These are phyloP conservation scores for Penicillium sp. DNA, from an alignment of 2,329 filamentous ascomycete species.

Conservation along the genomic window DNA sequence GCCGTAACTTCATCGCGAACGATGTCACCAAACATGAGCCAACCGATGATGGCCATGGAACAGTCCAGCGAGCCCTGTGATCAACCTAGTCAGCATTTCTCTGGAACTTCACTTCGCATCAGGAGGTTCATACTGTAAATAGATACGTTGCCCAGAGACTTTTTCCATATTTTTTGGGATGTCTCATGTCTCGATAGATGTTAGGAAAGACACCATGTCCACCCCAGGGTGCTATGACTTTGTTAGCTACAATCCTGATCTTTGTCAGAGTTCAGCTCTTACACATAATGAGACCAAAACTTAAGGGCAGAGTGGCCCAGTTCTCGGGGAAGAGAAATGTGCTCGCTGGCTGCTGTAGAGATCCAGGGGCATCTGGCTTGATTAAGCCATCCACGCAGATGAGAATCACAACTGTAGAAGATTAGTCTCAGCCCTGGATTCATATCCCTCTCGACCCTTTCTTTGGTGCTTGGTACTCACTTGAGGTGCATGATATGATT, in stretches of 20 bases:
- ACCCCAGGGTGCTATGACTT: slow-evolving; percentile 62
- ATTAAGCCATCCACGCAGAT: slow-evolving; percentile 83
- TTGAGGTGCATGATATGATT: slow-evolving; percentile 86
- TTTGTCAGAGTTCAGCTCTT: slow-evolving; percentile 20
- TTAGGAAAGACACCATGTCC: slow-evolving; percentile 81
- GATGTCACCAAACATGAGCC: slow-evolving; percentile 93
- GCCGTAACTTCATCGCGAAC: slow-evolving; percentile 87
- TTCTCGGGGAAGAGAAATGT: slow-evolving; percentile 83
- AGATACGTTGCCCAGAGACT: slow-evolving; percentile 79
- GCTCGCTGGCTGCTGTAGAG: slow-evolving; percentile 73
- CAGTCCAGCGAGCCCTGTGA: slow-evolving; percentile 73
- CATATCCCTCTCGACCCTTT: neutral
- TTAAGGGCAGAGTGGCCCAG: slow-evolving; percentile 83
- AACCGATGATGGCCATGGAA: slow-evolving; percentile 76
- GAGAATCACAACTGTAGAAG: slow-evolving; percentile 70
- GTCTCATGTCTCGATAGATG: slow-evolving; percentile 74
- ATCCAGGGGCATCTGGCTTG: slow-evolving; percentile 77
- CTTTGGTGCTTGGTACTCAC: slow-evolving; percentile 55
- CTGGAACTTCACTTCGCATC: neutral
- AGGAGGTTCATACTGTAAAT: slow-evolving; percentile 66
- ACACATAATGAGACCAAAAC: slow-evolving; percentile 86
- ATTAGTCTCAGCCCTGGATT: slow-evolving; percentile 33
- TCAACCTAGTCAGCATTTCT: slow-evolving; percentile 11
- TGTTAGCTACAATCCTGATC: neutral
- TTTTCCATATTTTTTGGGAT: slow-evolving; percentile 77